Conservation (phyloP, 176 grass and related monocot genomes). For the Hordeum marinum region DNA sequence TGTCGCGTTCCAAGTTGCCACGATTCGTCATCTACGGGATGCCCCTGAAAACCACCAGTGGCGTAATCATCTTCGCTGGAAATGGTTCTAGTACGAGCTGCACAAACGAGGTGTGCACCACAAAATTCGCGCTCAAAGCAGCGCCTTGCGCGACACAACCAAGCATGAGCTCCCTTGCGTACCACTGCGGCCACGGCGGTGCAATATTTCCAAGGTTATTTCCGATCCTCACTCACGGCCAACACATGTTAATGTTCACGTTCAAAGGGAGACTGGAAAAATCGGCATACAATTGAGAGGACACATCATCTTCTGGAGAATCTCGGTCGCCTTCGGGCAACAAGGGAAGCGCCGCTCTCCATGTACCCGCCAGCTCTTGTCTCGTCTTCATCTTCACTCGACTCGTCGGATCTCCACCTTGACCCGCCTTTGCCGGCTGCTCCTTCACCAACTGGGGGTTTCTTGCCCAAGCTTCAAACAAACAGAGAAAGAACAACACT, state of each 20-base stretch:
- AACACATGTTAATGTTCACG: neutral
- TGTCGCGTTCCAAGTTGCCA: neutral
- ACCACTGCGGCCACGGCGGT: neutral
- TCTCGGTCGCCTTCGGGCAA: slow-evolving; percentile 38
- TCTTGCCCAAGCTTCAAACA: slow-evolving; percentile 29
- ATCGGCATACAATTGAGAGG: neutral
- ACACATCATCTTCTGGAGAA: slow-evolving; percentile 40
- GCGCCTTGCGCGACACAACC: no score
- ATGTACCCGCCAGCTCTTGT: neutral
- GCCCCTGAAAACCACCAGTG: no score
- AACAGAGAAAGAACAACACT: neutral
- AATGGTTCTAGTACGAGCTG: no score
- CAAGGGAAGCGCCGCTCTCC: slow-evolving; percentile 28
- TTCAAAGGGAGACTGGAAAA: neutral
- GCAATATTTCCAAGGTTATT: neutral
- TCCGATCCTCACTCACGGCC: neutral
- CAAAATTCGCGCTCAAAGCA: neutral
- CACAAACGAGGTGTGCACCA: neutral
- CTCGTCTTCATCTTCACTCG: slow-evolving; percentile 66
- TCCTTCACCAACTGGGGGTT: slow-evolving; percentile 15
- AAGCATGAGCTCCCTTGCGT: neutral
- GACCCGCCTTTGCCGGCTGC: slow-evolving; percentile 30
- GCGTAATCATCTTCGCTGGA: no score
- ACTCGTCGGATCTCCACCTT: slow-evolving; percentile 80
- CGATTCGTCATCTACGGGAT: neutral